A percentile compares a stretch with the other conserved stretches of the same genome.
Conservation (phyloP, 2,329 filamentous ascomycete genomes). For the Colletotrichum phormii region DNA sequence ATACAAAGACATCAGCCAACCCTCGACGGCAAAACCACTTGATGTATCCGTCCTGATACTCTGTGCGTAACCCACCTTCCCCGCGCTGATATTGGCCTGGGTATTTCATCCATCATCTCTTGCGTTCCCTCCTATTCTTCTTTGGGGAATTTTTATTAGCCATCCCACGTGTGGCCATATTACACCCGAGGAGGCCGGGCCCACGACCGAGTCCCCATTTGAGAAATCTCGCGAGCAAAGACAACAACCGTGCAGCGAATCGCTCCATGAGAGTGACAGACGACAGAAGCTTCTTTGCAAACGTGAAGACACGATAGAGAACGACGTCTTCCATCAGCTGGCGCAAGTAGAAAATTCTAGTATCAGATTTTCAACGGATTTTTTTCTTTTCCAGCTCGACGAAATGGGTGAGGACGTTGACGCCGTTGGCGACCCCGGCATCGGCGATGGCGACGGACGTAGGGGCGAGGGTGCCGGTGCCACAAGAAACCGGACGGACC, state of each 20-base stretch:
- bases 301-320: background rate
- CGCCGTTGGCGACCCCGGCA: constrained; percentile 13
- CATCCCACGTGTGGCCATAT: constrained; percentile 9
- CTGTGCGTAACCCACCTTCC: background rate
- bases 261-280: background rate
- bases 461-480: constrained; percentile 1
- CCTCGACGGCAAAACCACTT: background rate
- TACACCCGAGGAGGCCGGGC: background rate
- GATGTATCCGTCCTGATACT: background rate
- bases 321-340: background rate
- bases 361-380: background rate
- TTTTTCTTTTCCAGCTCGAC: background rate
- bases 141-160: background rate
- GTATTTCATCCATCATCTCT: background rate
- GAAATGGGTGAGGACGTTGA: constrained; percentile 30
- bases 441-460: constrained; percentile 24
- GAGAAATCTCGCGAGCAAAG: background rate
- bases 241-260: background rate
- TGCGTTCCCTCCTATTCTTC: background rate
- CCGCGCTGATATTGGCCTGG: background rate
- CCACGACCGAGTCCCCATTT: constrained; percentile 5
- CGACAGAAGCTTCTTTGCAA: background rate
- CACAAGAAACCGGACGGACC: constrained; percentile 9
- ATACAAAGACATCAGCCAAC: constrained; percentile 11
- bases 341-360: background rate